Evolutionary conservation across 176 grass and related monocot species (phyloP), one percentile per base, ranked within the genome.

Genomic region (Carex scoparia): DNA sequence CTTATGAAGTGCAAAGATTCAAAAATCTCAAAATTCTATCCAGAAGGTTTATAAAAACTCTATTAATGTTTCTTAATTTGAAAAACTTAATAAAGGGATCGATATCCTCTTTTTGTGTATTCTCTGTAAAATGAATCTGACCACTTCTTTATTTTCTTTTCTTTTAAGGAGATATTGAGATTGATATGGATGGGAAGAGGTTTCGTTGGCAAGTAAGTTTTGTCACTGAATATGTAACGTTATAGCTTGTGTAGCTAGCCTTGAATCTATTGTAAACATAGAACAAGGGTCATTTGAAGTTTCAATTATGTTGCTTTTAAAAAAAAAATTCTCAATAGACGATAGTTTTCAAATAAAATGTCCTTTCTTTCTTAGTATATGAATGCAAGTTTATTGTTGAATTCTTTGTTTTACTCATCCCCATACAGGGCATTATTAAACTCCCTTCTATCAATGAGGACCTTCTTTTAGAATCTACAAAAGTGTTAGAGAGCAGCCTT

Each of bases 381-480:
- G 7, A 37, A 81, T 37, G 7, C 1, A 40, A 7, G 1, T 12
- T 46, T 31, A 74, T 80, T 19, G 13, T 84, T 61, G 13, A 84
- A 67, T 77, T 79, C 56, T 11, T 23, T 42, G 11, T 61, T 46
- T 81, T 16, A 60, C 42, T 72, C 44, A 56, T 80, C 33, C 13
- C 18, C 28, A 79, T 85, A 72, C 72, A 91, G 87, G 83, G 83
- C 9, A 83, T 86, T 59, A 46, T 67, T 1, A 86, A 87, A 63
- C 80, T 94, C 15, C 89, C 92, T 49, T 94, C 91, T 69, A 91
- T 94, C 37, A 72, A 91, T 49, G 89, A 82, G 59, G 77, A 89
- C 11, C 53, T 81, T 48, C 40, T 94, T 9, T 53, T 88, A 75
- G 88, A 73, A 10, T 83, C 83, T 7, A 94, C 92, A 0, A 88